Evolutionary conservation across 495 filamentous ascomycete genomes (phyloP), one percentile per base, ranked within the genome.

Genomic region (Talaromyces nanjingensis): DNA sequence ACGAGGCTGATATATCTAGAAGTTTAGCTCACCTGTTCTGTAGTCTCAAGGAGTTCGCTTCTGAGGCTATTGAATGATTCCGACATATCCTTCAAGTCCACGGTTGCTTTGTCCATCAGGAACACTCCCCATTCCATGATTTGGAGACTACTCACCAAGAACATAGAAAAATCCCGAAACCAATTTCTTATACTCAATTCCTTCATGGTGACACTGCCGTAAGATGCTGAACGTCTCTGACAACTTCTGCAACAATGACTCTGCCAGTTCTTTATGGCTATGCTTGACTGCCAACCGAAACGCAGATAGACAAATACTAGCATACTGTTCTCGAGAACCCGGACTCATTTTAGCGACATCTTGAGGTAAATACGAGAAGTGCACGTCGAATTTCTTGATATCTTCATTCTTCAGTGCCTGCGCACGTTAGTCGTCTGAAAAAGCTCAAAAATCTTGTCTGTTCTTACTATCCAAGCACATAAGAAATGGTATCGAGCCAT

Each of bases 241-340:
- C 4, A 91, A 85, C 64, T 88, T 80, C 60, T 88, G 82, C n/a
- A 96, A 73, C 93, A 92, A 96, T 70, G 83, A 86, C 6, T 81
- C 71, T 12, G 89, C 86, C 12, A 80, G 64, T 4, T 76, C 70
- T 68, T 78, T 83, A 65, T 87, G 75, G n/a, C 75, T 69, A 57
- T 81, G 80, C 4, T 69, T 68, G 1, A 84, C 74, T 29, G 89
- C 73, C 29, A 82, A 79, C 62, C 80, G 83, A 2, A 92, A 91
- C 67, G 94, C 89, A 65, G 88, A 86, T 60, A 87, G 90, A 14
- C 91, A 77, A 16, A 87, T 73, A 67, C 93, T 88, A 20, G 87
- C 83, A n/a, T 92, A 72, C n/a, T 74, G 78, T 69, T 92, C 90
- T 12, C 83, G 79, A 24, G 79, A 76, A 16, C 72, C 65, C 14